phyloP scores from a whole-genome alignment of 257 asterid genomes.

The Anisodus acutangulus region DNA sequence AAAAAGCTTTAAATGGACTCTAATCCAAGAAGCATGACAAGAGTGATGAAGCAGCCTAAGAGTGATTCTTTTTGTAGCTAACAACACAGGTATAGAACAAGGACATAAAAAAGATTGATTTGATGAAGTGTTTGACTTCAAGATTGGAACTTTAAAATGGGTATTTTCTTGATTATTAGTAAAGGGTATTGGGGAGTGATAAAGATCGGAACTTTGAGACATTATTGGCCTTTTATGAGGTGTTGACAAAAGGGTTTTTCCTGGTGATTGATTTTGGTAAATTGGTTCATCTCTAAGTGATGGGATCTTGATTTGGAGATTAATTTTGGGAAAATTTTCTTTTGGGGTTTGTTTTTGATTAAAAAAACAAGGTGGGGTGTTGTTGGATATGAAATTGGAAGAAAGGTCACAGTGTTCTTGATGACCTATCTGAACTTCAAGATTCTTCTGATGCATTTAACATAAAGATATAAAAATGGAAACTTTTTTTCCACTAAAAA shows the following conservation, averaged over 20 bases:
- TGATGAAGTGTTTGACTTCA: slow-evolving; percentile 31
- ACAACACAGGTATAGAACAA: slow-evolving; percentile 40
- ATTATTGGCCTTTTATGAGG: slow-evolving; percentile 51
- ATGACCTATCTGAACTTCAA: slow-evolving; percentile 38
- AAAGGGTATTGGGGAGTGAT: slow-evolving; percentile 40
- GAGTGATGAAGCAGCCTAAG: slow-evolving; percentile 46
- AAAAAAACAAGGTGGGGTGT: background rate
- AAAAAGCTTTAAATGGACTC: slow-evolving; percentile 47
- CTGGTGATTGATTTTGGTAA: slow-evolving; percentile 31
- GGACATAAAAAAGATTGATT: slow-evolving; percentile 37
- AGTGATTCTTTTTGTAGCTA: slow-evolving; percentile 49
- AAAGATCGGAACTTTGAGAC: slow-evolving; percentile 42
- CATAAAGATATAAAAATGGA: background rate
- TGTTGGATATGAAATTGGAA: slow-evolving; percentile 34
- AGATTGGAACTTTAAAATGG: slow-evolving; percentile 21
- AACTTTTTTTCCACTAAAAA: background rate
- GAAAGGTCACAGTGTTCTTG: slow-evolving; percentile 31
- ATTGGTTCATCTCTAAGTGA: slow-evolving; percentile 38
- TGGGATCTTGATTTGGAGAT: slow-evolving; percentile 42
- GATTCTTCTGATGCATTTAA: slow-evolving; percentile 42
- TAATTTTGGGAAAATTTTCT: background rate
- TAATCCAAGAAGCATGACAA: slow-evolving; percentile 44
- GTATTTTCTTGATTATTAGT: slow-evolving; percentile 27
- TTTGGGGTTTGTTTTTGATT: slow-evolving; percentile 27
- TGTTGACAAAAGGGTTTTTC: slow-evolving; percentile 38